Evolutionary conservation across 2,329 filamentous ascomycete genomes (phyloP).

Genomic region (Pyrenochaeta sp.): DNA sequence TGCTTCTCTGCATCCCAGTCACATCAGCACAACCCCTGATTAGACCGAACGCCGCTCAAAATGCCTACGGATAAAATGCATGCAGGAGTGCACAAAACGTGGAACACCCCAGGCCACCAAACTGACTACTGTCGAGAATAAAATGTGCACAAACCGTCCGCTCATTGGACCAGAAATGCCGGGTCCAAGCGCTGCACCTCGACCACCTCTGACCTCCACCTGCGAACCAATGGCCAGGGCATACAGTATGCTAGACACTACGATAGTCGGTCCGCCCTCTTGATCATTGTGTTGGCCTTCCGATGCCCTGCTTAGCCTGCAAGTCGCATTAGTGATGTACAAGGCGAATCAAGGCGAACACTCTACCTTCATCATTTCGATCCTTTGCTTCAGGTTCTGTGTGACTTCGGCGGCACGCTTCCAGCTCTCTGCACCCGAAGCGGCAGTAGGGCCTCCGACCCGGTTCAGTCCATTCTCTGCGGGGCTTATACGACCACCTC

Average conservation of each 20-base stretch:
- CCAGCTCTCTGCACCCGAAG: slow-evolving; percentile 78
- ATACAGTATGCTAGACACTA: too few species aligned
- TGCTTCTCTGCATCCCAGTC: slow-evolving; percentile 13
- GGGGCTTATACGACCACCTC: slow-evolving; percentile 44
- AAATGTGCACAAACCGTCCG: not conserved
- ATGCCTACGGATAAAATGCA: slow-evolving; percentile 18
- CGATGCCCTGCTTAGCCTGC: slow-evolving; percentile 50
- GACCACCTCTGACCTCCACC: too few species aligned
- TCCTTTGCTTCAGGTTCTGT: slow-evolving; percentile 94
- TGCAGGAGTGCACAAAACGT: slow-evolving; percentile 7
- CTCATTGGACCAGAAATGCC: not conserved
- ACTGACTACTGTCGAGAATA: slow-evolving; percentile 2
- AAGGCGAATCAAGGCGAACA: slow-evolving; percentile 2
- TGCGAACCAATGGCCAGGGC: too few species aligned
- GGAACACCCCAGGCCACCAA: slow-evolving; percentile 8
- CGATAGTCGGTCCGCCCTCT: too few species aligned
- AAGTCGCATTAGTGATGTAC: slow-evolving; percentile 17
- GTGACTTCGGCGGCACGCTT: slow-evolving; percentile 96
- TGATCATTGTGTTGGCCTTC: slow-evolving; percentile 28
- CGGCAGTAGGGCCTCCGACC: slow-evolving; percentile 35
- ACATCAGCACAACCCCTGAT: slow-evolving; percentile 8
- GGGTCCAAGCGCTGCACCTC: too few species aligned
- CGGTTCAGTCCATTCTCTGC: slow-evolving; percentile 32
- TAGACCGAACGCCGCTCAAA: slow-evolving; percentile 14
- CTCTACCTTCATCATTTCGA: slow-evolving; percentile 93